Percentiles rank a stretch among this genome's conserved stretches.
These are phyloP conservation scores for Spizellomyces sp. DNA, from an alignment of 192 early-diverging fungal genomes.

Conservation along the genomic window DNA sequence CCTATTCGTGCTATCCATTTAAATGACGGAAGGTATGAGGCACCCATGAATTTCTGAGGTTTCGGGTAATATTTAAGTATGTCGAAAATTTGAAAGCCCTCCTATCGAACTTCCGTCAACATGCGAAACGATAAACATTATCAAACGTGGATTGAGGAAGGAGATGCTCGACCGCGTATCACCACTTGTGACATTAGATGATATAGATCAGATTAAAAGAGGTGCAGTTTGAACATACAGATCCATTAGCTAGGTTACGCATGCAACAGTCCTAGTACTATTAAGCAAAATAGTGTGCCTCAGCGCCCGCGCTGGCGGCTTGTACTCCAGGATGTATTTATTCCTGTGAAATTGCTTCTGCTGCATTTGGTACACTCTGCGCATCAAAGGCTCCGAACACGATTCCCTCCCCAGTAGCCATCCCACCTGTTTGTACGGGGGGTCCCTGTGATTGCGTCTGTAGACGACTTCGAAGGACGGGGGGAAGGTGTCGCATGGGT, in stretches of 20 bases:
- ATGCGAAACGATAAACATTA: conserved; percentile 11
- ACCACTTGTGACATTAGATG: conserved; percentile 2
- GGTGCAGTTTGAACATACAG: background rate
- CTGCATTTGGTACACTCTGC: background rate
- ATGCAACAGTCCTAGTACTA: background rate
- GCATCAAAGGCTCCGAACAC: background rate
- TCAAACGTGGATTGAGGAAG: background rate
- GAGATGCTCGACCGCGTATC: conserved; percentile 8
- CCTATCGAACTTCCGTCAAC: background rate
- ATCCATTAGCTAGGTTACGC: background rate
- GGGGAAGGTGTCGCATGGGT: conserved; percentile 31
- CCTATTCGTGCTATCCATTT: conserved; percentile 1
- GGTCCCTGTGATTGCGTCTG: conserved; percentile 5
- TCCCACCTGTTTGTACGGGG: background rate
- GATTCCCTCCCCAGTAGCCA: conserved; percentile 15
- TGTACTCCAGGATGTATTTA: background rate
- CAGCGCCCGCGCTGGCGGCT: background rate
- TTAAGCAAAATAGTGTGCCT: background rate
- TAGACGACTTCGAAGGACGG: conserved; percentile 10
- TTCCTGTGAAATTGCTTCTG: background rate
- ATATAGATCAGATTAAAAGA: background rate
- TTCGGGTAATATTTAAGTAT: background rate
- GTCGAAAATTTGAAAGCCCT: background rate
- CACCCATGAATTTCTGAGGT: background rate
- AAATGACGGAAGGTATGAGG: conserved; percentile 4